phyloP scores from a whole-genome alignment of 345 rosid species.

The Citrus mangshanensis region DNA sequence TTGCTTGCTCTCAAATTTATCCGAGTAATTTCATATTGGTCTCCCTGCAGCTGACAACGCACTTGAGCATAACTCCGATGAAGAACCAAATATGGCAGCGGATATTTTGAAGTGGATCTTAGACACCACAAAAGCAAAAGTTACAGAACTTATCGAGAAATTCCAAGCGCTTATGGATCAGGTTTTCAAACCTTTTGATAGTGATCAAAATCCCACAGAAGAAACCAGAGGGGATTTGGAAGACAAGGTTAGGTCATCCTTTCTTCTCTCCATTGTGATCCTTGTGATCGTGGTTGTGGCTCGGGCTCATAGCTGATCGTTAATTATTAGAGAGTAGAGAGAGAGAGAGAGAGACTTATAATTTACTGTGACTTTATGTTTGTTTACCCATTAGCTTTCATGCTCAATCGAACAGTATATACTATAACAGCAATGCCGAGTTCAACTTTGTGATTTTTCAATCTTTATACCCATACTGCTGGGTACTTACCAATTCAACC shows the following conservation, averaged over 20 bases:
- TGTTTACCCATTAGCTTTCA: not conserved
- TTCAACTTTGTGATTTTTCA: not conserved
- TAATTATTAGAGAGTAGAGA: not conserved
- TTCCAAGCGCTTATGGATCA: conserved; percentile 29
- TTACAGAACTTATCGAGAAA: conserved; percentile 31
- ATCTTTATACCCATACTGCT: not conserved
- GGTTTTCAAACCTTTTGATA: conserved; percentile 20
- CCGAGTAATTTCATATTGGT: not conserved
- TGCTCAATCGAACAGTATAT: not conserved
- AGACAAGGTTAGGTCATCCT: conserved; percentile 34
- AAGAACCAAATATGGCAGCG: conserved; percentile 9
- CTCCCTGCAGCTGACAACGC: conserved; percentile 21
- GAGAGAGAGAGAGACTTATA: too few relatives aligned
- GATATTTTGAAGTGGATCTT: conserved; percentile 35
- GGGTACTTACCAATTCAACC: not conserved
- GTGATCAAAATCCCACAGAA: not conserved
- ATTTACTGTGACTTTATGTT: too few relatives aligned
- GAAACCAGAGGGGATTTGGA: conserved; percentile 19
- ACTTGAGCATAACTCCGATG: conserved; percentile 2
- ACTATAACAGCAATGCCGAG: not conserved
- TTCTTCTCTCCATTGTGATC: conserved; percentile 41
- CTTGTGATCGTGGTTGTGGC: conserved; percentile 43
- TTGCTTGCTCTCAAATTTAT: not conserved
- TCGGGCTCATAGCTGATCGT: conserved; percentile 13
- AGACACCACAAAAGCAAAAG: conserved; percentile 28